These are phyloP conservation scores for Corniculantispora saksenae DNA, from an alignment of 2,329 filamentous ascomycete species.

Conservation along the genomic window DNA sequence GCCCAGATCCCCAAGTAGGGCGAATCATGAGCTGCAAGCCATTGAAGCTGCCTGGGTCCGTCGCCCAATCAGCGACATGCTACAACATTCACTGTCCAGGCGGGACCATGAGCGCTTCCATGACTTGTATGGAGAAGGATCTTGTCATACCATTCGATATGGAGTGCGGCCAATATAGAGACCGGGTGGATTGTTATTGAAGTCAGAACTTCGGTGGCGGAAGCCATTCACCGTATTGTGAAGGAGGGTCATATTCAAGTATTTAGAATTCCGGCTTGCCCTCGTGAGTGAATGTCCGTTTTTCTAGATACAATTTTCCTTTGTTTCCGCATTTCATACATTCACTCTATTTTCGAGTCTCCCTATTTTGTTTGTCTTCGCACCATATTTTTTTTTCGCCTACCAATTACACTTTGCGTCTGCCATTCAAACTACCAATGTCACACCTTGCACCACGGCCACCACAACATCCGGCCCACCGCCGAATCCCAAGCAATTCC, in stretches of 20 bases:
- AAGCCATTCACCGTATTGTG: neutral
- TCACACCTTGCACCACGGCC: constrained; percentile 8
- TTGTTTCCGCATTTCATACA: neutral
- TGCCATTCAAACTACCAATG: neutral
- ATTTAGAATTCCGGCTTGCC: constrained; percentile 8
- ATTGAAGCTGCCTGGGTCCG: neutral
- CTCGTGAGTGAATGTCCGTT: neutral
- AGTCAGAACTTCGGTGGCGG: neutral
- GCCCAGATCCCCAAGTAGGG: neutral
- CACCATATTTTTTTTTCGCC: neutral
- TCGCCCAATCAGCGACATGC: neutral
- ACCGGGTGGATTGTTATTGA: neutral
- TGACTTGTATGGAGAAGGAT: constrained; percentile 4
- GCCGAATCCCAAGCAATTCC: neutral
- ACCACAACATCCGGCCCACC: neutral
- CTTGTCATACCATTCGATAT: constrained; percentile 6
- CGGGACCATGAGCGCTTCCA: constrained; percentile 5
- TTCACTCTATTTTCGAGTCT: neutral
- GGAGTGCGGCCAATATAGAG: neutral
- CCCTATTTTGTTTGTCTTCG: neutral
- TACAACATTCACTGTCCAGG: neutral
- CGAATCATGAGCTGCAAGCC: neutral
- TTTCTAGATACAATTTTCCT: neutral
- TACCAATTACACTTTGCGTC: neutral
- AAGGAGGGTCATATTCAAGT: neutral